A percentile compares a stretch with the other conserved stretches of the same genome.
phyloP scores from a whole-genome alignment of 257 asterid genomes.

The Schizonepeta tenuifolia region DNA sequence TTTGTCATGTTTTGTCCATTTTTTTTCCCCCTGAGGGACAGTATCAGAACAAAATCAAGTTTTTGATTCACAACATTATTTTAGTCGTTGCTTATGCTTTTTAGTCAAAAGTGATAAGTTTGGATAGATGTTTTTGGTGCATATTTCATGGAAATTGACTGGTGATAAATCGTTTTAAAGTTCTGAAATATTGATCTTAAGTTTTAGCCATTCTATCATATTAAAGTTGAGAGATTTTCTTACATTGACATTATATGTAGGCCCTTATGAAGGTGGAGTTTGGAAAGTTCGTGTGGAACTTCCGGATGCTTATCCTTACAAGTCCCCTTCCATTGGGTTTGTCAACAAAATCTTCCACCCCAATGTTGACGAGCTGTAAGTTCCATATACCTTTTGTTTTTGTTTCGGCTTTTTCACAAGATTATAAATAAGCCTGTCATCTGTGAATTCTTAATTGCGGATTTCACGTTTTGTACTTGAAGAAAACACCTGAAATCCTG shows the following conservation, averaged over 20 bases:
- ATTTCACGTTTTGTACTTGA: not conserved
- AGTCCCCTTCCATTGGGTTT: conserved; percentile 91
- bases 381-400: conserved; percentile 16
- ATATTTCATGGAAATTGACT: not conserved
- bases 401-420: not conserved
- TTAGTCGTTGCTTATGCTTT: not conserved
- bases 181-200: not conserved
- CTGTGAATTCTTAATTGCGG: not conserved
- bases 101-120: not conserved
- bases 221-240: not conserved
- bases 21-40: not conserved
- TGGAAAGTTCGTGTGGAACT: conserved; percentile 93
- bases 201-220: not conserved
- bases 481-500: not conserved
- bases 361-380: conserved; percentile 93
- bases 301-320: conserved; percentile 95
- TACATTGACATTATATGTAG: conserved; percentile 39
- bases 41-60: not conserved
- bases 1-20: not conserved
- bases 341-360: conserved; percentile 96
- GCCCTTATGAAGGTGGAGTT: conserved; percentile 90
- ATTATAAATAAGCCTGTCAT: not conserved
- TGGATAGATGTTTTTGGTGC: not conserved
- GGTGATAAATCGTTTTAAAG: not conserved
- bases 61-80: not conserved